Conservation (phyloP, 202 grass and related monocot species). For the Thinopyrum obtusiflorum region DNA sequence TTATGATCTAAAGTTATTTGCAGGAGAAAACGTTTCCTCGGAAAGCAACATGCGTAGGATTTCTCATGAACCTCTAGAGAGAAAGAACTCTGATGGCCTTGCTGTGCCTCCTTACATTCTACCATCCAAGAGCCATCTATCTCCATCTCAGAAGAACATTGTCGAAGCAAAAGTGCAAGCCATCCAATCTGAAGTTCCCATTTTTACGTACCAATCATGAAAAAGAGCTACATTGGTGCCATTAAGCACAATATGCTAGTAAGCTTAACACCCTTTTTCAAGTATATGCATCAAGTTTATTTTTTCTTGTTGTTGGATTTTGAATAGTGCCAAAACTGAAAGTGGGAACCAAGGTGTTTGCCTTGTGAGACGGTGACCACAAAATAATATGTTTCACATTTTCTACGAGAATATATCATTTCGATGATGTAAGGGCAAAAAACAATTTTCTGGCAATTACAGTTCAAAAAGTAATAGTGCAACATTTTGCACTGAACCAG, state of each 20-base stretch:
- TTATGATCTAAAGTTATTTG: neutral
- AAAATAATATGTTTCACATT: neutral
- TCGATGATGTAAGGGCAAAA: neutral
- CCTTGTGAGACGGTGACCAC: neutral
- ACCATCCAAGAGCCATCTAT: neutral
- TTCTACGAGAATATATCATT: neutral
- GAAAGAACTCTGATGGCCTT: neutral
- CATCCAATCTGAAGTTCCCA: constrained; percentile 12
- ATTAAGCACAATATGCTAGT: constrained; percentile 9
- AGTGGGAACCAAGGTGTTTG: neutral
- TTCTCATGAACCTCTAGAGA: neutral
- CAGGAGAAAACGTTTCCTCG: neutral
- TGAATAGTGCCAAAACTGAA: neutral
- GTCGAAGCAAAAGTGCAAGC: neutral
- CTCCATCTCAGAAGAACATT: neutral
- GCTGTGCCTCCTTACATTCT: neutral
- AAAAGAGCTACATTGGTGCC: neutral
- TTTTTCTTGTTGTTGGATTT: neutral
- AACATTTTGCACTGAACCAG: neutral
- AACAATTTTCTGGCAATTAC: neutral
- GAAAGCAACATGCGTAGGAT: neutral
- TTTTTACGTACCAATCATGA: constrained; percentile 27
- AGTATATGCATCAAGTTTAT: neutral
- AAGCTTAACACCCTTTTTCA: neutral
- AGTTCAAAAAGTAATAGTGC: neutral